Conservation (phyloP, 2,329 filamentous ascomycete species). For the Fusarium domesticum region DNA sequence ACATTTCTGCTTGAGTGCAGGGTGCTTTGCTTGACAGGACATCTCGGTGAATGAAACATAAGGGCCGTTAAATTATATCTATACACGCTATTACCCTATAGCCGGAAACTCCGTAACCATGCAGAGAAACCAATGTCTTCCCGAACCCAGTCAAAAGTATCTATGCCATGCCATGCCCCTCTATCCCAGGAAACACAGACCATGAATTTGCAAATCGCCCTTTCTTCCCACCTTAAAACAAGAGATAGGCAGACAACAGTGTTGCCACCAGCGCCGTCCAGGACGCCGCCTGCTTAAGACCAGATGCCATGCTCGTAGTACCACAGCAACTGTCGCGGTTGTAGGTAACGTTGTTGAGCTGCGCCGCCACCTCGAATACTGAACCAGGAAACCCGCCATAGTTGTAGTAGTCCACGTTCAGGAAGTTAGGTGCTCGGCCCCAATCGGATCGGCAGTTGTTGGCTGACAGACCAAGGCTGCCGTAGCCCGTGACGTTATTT, state of each 20-base stretch:
- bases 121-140: neutral
- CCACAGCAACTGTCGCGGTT: conserved; percentile 55
- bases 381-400: conserved; percentile 62
- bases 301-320: conserved; percentile 30
- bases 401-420: conserved; percentile 87
- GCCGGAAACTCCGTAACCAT: neutral
- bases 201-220: conserved; percentile 8
- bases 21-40: too few species aligned
- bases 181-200: neutral
- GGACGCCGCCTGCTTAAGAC: conserved; percentile 20
- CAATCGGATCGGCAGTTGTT: conserved; percentile 61
- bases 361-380: conserved; percentile 71
- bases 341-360: conserved; percentile 71
- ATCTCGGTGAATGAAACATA: too few species aligned
- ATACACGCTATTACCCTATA: neutral
- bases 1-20: too few species aligned
- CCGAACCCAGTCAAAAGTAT: neutral
- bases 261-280: conserved; percentile 20
- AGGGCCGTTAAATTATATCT: neutral
- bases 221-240: conserved; percentile 13
- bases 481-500: conserved; percentile 62
- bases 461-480: conserved; percentile 63
- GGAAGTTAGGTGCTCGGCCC: conserved; percentile 69
- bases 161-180: neutral
- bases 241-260: conserved; percentile 20